Percentiles rank a stretch among this genome's conserved stretches.
These are phyloP conservation scores for Xanthoconium stramineum DNA, from an alignment of 768 basidiomycete species.

Conservation along the genomic window DNA sequence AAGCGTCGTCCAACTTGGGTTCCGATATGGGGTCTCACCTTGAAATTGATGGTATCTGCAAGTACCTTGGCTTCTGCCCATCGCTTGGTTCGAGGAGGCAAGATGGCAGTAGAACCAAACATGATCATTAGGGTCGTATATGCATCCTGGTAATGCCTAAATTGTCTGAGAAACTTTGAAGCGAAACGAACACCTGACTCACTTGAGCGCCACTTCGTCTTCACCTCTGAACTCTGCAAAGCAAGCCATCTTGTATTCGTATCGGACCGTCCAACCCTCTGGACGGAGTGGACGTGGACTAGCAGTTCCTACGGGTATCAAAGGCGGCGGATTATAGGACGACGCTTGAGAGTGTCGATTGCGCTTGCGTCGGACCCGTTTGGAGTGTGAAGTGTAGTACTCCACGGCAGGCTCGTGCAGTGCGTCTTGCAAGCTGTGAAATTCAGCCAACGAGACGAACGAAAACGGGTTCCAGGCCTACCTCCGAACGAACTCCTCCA, in stretches of 20 bases:
- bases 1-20: background rate
- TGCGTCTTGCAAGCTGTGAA: conserved; percentile 75
- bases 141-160: conserved; percentile 91
- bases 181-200: conserved; percentile 26
- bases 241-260: conserved; percentile 96
- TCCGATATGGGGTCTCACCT: conserved; percentile 44
- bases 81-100: conserved; percentile 91
- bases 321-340: conserved; percentile 44
- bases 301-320: conserved; percentile 41
- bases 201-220: conserved; percentile 91
- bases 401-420: conserved; percentile 87
- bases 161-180: conserved; percentile 8
- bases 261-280: conserved; percentile 93
- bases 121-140: conserved; percentile 80
- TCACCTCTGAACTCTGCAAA: conserved; percentile 96
- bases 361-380: conserved; percentile 87
- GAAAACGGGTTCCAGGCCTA: conserved; percentile 23
- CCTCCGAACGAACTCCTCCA: conserved; percentile 88
- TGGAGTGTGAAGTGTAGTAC: conserved; percentile 90
- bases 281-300: conserved; percentile 61
- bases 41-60: conserved; percentile 89
- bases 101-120: conserved; percentile 82
- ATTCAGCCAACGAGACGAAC: background rate
- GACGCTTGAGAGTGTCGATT: conserved; percentile 70
- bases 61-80: conserved; percentile 99